Conservation (phyloP, 2,329 filamentous ascomycete species). For the Teratosphaeriaceae sp. region DNA sequence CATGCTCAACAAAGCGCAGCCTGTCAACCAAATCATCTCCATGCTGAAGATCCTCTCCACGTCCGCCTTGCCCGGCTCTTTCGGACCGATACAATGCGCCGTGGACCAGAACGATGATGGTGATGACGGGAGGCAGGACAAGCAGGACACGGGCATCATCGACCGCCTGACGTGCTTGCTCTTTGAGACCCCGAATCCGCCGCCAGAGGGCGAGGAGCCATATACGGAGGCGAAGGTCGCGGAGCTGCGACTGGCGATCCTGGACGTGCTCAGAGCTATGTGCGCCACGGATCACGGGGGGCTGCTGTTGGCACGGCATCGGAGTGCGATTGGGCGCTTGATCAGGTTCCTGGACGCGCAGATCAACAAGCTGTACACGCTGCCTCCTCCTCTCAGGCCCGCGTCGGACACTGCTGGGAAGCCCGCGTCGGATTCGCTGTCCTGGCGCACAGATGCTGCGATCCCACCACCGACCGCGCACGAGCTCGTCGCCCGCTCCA, state of each 20-base stretch:
- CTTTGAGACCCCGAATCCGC: constrained; percentile 44
- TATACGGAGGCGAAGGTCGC: constrained; percentile 35
- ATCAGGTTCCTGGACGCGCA: constrained; percentile 70
- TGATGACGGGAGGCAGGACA: constrained; percentile 30
- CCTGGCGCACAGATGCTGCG: background rate
- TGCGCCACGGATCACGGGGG: constrained; percentile 57
- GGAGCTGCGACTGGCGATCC: constrained; percentile 41
- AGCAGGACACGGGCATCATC: constrained; percentile 45
- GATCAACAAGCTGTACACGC: constrained; percentile 52
- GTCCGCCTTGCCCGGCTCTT: constrained; percentile 55
- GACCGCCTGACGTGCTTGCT: constrained; percentile 59
- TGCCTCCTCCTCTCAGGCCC: constrained; percentile 19
- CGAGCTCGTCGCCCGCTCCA: constrained; percentile 38
- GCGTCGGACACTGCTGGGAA: no score
- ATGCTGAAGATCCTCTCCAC: constrained; percentile 62
- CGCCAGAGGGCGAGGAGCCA: constrained; percentile 36
- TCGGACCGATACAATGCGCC: constrained; percentile 57
- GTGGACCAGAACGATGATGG: no score
- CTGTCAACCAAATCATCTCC: constrained; percentile 53
- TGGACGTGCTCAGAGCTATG: constrained; percentile 49
- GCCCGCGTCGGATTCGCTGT: no score
- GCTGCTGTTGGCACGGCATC: constrained; percentile 60
- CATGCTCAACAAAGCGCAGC: constrained; percentile 61
- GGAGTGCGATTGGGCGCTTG: constrained; percentile 64
- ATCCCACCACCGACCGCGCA: constrained; percentile 24